Evolutionary conservation across 2,329 filamentous ascomycete genomes (phyloP).

Genomic region (Atkinsonella texensis): DNA sequence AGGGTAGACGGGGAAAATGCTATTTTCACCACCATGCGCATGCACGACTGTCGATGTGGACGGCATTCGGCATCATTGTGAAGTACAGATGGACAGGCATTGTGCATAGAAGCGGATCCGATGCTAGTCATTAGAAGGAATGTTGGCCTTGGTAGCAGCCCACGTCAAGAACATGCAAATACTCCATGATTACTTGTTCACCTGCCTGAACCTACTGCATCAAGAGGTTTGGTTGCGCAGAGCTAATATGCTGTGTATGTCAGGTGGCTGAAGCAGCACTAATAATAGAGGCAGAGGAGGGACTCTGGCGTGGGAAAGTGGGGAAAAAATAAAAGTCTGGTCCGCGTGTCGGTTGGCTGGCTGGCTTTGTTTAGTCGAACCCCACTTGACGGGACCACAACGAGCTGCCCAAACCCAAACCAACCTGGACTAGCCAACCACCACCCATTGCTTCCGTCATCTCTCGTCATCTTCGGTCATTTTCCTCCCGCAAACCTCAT

Average conservation of each 20-base stretch:
- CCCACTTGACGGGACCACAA: neutral
- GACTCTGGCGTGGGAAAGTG: too few relatives aligned
- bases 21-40: neutral
- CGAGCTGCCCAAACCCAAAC: slow-evolving; percentile 4
- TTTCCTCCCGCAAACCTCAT: slow-evolving; percentile 3
- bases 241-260: too few relatives aligned
- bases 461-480: slow-evolving; percentile 3
- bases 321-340: neutral
- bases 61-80: too few relatives aligned
- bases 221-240: too few relatives aligned
- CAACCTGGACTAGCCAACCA: slow-evolving; percentile 5
- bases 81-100: neutral
- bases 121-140: neutral
- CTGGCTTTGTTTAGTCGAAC: neutral
- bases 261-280: too few relatives aligned
- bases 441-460: slow-evolving; percentile 6
- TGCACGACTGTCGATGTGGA: neutral
- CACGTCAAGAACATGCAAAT: neutral
- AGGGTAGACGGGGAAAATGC: neutral
- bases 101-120: neutral
- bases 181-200: neutral
- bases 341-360: neutral
- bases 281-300: too few relatives aligned
- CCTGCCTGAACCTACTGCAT: too few relatives aligned
- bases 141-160: neutral